Conservation (phyloP, 2,329 filamentous ascomycete genomes). For the Fonsecaea pedrosoi region DNA sequence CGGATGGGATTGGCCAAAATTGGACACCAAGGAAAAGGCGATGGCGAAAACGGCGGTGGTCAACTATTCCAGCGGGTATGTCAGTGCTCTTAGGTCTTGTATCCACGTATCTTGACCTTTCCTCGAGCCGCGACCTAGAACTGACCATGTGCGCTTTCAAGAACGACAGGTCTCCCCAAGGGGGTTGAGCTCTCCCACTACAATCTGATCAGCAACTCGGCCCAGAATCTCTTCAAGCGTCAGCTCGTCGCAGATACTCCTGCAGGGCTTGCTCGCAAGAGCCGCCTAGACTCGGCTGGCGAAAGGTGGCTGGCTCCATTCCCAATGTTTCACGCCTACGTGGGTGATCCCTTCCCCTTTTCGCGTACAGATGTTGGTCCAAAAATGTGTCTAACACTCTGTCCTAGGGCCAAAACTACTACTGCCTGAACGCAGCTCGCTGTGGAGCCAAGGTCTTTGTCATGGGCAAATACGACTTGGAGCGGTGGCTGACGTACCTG, state of each 20-base stretch:
- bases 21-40: conserved; percentile 27
- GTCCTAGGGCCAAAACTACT: conserved; percentile 48
- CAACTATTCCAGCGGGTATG: conserved; percentile 58
- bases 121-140: not conserved
- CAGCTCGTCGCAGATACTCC: not conserved
- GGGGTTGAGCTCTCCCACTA: conserved; percentile 63
- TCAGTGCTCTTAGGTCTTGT: not conserved
- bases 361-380: too few relatives aligned
- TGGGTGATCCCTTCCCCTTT: not conserved
- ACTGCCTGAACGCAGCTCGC: conserved; percentile 7
- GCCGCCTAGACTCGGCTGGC: conserved; percentile 1
- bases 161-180: conserved; percentile 66
- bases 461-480: conserved; percentile 9
- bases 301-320: conserved; percentile 20
- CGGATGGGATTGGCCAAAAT: conserved; percentile 13
- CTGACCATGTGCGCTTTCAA: not conserved
- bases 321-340: conserved; percentile 20
- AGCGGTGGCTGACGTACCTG: conserved; percentile 6
- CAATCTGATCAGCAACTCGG: conserved; percentile 16
- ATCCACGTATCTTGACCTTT: too few relatives aligned
- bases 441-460: conserved; percentile 19
- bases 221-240: not conserved
- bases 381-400: conserved; percentile 66
- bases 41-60: conserved; percentile 56
- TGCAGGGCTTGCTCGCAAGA: not conserved